A percentile compares a stretch with the other conserved stretches of the same genome.
Conservation (phyloP, 805 yeast genomes). For the Candida montana region DNA sequence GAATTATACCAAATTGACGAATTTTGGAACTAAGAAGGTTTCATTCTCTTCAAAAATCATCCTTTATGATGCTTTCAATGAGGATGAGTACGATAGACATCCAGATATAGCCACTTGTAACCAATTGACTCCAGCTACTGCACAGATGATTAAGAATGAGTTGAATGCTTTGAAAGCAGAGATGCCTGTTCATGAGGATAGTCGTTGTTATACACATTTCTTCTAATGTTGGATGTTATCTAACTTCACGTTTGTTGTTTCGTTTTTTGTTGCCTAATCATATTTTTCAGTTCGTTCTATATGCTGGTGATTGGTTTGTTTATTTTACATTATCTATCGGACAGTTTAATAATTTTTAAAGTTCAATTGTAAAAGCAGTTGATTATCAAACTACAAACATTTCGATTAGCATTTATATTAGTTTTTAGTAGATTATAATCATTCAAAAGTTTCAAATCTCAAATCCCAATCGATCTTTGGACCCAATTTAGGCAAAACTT, state of each 20-base stretch:
- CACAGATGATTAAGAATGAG: slow-evolving; percentile 82
- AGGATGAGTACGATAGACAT: slow-evolving; percentile 83
- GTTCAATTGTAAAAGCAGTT: no score
- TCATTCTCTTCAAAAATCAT: slow-evolving; percentile 77
- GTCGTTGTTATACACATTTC: slow-evolving; percentile 80
- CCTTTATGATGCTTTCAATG: slow-evolving; percentile 78
- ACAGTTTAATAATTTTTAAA: no score
- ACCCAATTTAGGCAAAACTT: slow-evolving; percentile 83
- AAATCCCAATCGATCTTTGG: slow-evolving; percentile 94
- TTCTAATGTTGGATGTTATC: slow-evolving; percentile 37
- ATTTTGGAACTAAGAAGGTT: slow-evolving; percentile 28
- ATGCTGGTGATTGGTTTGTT: no score
- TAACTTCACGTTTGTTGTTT: not conserved
- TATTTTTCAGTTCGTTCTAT: not conserved
- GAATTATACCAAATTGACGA: no score
- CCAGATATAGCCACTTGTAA: slow-evolving; percentile 93
- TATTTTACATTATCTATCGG: no score
- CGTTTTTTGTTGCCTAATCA: not conserved
- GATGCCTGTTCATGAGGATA: slow-evolving; percentile 80
- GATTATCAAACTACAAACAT: no score
- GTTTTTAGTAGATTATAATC: no score
- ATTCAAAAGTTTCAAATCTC: slow-evolving; percentile 56
- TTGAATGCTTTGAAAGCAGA: slow-evolving; percentile 69
- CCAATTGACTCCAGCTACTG: slow-evolving; percentile 79
- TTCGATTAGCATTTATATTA: no score